Conservation (phyloP, 331 rosid species). For the Saraca asoca region DNA sequence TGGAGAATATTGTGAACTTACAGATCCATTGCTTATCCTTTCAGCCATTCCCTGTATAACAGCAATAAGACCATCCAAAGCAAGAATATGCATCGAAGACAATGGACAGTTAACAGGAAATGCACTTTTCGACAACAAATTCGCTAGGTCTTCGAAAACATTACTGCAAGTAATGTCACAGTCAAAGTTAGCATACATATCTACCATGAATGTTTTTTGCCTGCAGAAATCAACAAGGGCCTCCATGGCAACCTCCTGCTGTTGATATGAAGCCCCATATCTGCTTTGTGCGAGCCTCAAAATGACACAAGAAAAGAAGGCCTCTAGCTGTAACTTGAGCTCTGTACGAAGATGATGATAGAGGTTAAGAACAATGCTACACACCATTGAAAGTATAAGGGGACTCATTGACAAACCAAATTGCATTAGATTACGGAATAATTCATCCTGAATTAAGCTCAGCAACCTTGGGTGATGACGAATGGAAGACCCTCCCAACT, state of each 20-base stretch:
- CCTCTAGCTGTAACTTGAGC: constrained; percentile 67
- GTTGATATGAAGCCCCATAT: constrained; percentile 70
- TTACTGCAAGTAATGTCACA: constrained; percentile 72
- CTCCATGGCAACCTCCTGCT: constrained; percentile 75
- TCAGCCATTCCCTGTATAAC: constrained; percentile 73
- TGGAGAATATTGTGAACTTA: constrained; percentile 41
- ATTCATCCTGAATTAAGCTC: constrained; percentile 64
- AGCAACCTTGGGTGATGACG: constrained; percentile 54
- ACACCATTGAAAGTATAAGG: constrained; percentile 64
- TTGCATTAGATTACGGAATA: constrained; percentile 65
- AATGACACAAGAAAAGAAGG: constrained; percentile 71
- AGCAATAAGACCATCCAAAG: constrained; percentile 70
- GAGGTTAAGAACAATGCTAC: constrained; percentile 63
- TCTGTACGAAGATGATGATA: constrained; percentile 59
- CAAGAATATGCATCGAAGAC: constrained; percentile 64
- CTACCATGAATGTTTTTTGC: constrained; percentile 60
- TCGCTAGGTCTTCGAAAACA: constrained; percentile 66
- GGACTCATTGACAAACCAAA: constrained; percentile 66
- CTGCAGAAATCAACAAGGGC: constrained; percentile 75
- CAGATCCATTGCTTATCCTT: constrained; percentile 52
- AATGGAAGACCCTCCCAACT: constrained; percentile 61
- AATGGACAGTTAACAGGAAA: constrained; percentile 68
- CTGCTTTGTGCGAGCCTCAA: constrained; percentile 69
- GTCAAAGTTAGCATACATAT: constrained; percentile 71
- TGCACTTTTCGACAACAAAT: constrained; percentile 68